Conservation (phyloP, 768 basidiomycete genomes). For the Lactifluus subvellereus region DNA sequence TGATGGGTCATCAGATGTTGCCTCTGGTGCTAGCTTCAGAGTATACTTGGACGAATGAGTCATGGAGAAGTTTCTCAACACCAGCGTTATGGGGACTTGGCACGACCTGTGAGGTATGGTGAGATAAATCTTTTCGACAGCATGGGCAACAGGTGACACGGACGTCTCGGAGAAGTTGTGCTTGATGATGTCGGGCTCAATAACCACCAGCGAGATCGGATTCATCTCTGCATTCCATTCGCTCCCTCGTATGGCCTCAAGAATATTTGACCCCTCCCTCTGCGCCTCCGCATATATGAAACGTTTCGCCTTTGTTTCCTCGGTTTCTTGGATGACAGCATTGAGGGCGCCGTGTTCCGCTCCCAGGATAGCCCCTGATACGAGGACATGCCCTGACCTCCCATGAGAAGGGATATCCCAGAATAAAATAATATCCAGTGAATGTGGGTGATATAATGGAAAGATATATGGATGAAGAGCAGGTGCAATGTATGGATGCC, state of each 20-base stretch:
- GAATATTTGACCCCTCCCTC: constrained; percentile 58
- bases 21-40: constrained; percentile 40
- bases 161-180: constrained; percentile 76
- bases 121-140: neutral
- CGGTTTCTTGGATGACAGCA: constrained; percentile 52
- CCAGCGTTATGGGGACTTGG: constrained; percentile 47
- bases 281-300: constrained; percentile 92
- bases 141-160: neutral
- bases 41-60: constrained; percentile 54
- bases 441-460: constrained; percentile 69
- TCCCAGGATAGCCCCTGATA: constrained; percentile 59
- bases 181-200: constrained; percentile 38
- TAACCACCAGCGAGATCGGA: constrained; percentile 48
- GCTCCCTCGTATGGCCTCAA: constrained; percentile 60
- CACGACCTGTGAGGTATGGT: constrained; percentile 42
- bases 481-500: constrained; percentile 54
- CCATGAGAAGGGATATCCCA: constrained; percentile 64
- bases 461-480: constrained; percentile 55
- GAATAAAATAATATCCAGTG: constrained; percentile 67
- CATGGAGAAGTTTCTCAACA: constrained; percentile 66
- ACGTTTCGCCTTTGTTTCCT: constrained; percentile 60
- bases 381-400: constrained; percentile 54
- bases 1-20: constrained; percentile 25
- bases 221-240: constrained; percentile 80
- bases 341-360: constrained; percentile 63